phyloP scores from a whole-genome alignment of 139 green algal genomes.

The Picochlorum sp. region DNA sequence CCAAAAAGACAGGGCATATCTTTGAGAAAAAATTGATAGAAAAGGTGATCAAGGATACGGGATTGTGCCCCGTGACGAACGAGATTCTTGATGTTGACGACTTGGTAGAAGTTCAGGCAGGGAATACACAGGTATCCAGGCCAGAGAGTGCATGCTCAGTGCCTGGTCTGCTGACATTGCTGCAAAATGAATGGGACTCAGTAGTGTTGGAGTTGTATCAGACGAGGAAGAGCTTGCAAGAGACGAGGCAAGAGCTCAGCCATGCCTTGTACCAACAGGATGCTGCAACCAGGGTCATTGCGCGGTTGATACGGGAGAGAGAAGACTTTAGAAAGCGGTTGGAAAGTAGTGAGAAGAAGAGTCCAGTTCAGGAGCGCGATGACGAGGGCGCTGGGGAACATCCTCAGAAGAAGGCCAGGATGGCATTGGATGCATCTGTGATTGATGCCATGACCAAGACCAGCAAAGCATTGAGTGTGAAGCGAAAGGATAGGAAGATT shows the following conservation, averaged over 20 bases:
- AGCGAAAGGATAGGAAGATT: conserved; percentile 75
- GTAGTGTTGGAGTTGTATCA: conserved; percentile 82
- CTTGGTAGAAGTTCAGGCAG: conserved; percentile 67
- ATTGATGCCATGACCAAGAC: conserved; percentile 27
- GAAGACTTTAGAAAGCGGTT: conserved; percentile 41
- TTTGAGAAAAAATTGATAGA: conserved; percentile 84
- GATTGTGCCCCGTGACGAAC: conserved; percentile 73
- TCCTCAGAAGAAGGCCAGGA: conserved; percentile 5
- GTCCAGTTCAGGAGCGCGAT: background rate
- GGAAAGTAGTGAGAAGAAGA: conserved; percentile 10
- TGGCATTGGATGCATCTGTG: conserved; percentile 31
- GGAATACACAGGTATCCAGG: conserved; percentile 70
- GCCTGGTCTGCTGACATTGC: conserved; percentile 79
- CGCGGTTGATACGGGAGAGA: conserved; percentile 50
- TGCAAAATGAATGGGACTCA: conserved; percentile 97
- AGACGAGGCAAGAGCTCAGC: conserved; percentile 73
- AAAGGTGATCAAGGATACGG: conserved; percentile 77
- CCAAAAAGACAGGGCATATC: conserved; percentile 70
- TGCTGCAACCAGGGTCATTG: conserved; percentile 81
- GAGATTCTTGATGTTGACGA: conserved; percentile 69
- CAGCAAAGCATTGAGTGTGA: conserved; percentile 49
- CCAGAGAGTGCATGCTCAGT: conserved; percentile 73
- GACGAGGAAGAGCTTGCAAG: conserved; percentile 66
- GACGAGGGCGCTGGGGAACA: background rate
- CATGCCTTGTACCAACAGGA: conserved; percentile 96